Evolutionary conservation across 306 rosid genomes (phyloP).

Genomic region (Acacia acuminata): DNA sequence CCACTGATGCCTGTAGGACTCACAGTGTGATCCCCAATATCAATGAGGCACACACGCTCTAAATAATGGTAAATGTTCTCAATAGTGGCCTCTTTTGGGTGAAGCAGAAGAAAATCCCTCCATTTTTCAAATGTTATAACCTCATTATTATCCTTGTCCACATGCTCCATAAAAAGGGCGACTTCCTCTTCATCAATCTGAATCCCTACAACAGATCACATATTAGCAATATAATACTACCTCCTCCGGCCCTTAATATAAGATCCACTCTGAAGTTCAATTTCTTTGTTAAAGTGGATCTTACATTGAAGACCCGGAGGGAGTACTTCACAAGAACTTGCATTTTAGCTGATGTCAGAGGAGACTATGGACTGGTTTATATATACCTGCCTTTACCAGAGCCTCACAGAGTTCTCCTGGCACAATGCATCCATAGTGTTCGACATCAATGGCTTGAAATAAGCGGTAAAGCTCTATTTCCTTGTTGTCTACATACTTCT

Average conservation of each 20-base stretch:
- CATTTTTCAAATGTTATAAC: constrained; percentile 92
- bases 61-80: constrained; percentile 90
- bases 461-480: constrained; percentile 73
- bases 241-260: no score
- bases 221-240: no score
- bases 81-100: constrained; percentile 91
- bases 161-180: constrained; percentile 83
- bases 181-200: constrained; percentile 89
- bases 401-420: constrained; percentile 73
- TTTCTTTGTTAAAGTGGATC: no score
- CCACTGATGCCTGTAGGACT: constrained; percentile 79
- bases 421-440: constrained; percentile 64
- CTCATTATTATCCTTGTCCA: constrained; percentile 89
- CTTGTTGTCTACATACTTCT: constrained; percentile 63
- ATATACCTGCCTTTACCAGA: constrained; percentile 69
- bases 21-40: constrained; percentile 88
- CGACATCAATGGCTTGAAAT: constrained; percentile 72
- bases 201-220: constrained; percentile 66
- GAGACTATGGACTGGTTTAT: background rate
- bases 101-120: constrained; percentile 93
- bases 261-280: no score
- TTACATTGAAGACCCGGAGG: no score
- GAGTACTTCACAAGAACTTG: no score
- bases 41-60: constrained; percentile 87
- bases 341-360: background rate